Evolutionary conservation across 2,329 filamentous ascomycete species (phyloP).

Genomic region (Grosmannia serpens): DNA sequence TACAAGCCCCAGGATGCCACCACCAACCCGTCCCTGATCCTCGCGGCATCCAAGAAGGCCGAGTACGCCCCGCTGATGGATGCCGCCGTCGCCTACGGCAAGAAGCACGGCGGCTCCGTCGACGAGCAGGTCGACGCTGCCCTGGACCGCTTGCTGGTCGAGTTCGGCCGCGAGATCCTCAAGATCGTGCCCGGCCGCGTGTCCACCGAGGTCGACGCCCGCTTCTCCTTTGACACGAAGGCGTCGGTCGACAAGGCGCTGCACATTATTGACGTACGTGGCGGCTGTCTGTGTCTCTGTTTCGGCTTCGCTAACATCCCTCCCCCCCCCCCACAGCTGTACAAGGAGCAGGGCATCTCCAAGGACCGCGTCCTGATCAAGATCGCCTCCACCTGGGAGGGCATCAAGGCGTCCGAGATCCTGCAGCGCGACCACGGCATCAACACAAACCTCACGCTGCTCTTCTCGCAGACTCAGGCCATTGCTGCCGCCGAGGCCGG

Average conservation of each 20-base stretch:
- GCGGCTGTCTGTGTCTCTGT: background rate
- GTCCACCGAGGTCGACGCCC: conserved; percentile 95
- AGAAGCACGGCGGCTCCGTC: conserved; percentile 55
- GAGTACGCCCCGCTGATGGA: conserved; percentile 93
- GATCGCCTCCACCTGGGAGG: conserved; percentile 98
- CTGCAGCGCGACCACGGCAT: conserved; percentile 91
- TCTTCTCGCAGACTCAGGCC: conserved; percentile 94
- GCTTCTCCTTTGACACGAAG: conserved; percentile 91
- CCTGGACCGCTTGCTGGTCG: conserved; percentile 87
- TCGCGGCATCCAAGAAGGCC: conserved; percentile 94
- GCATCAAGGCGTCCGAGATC: conserved; percentile 96
- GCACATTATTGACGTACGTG: conserved; percentile 80
- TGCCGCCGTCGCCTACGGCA: conserved; percentile 72
- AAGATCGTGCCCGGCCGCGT: conserved; percentile 97
- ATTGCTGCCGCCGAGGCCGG: conserved; percentile 91
- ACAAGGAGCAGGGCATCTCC: conserved; percentile 80
- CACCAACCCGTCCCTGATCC: conserved; percentile 97
- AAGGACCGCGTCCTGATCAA: conserved; percentile 98
- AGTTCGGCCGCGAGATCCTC: conserved; percentile 97
- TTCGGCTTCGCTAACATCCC: background rate
- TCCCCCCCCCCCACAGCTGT: conserved; percentile 53
- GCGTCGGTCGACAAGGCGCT: conserved; percentile 90
- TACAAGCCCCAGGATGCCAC: conserved; percentile 99
- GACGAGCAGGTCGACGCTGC: conserved; percentile 81
- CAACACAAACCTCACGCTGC: conserved; percentile 98